phyloP scores from a whole-genome alignment of 768 basidiomycete species.

The Scleroderma citrinum region DNA sequence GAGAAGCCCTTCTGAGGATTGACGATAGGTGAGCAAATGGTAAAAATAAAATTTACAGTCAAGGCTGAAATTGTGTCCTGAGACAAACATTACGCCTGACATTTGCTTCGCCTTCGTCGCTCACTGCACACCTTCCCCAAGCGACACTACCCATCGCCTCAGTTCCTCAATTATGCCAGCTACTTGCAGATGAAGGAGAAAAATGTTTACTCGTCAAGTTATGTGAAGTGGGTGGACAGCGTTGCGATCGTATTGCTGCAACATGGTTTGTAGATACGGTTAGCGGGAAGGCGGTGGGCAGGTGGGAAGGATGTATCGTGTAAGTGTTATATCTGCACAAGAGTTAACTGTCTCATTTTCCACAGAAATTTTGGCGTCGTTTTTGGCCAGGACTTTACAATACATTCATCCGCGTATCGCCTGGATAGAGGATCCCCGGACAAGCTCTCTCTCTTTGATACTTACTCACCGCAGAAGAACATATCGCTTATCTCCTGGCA shows the following conservation, averaged over 20 bases:
- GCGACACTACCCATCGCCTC: slow-evolving; percentile 71
- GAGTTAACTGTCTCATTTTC: not conserved
- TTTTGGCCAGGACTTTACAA: slow-evolving; percentile 42
- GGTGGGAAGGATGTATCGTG: slow-evolving; percentile 78
- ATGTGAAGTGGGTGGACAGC: slow-evolving; percentile 56
- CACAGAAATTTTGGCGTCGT: slow-evolving; percentile 59
- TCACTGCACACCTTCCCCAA: slow-evolving; percentile 76
- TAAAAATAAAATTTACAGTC: not conserved
- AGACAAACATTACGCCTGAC: slow-evolving; percentile 76
- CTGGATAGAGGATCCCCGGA: slow-evolving; percentile 38
- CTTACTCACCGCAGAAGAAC: slow-evolving; percentile 30
- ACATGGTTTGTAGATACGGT: slow-evolving; percentile 78
- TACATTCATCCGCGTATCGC: slow-evolving; percentile 56
- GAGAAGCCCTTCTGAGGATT: slow-evolving; percentile 68
- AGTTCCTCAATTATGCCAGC: slow-evolving; percentile 66
- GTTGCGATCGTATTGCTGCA: slow-evolving; percentile 44
- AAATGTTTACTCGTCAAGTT: slow-evolving; percentile 62
- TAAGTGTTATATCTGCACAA: slow-evolving; percentile 33
- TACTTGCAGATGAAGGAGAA: slow-evolving; percentile 75
- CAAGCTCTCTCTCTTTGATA: slow-evolving; percentile 38
- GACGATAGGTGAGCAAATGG: slow-evolving; percentile 48
- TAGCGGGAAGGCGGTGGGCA: slow-evolving; percentile 56
- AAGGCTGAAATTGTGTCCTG: not conserved
- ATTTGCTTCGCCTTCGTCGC: slow-evolving; percentile 65
- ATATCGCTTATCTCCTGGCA: slow-evolving; percentile 52